Base-by-base conservation (phyloP, 1,284 basidiomycete genomes). In the Tetrapyrgos nigripes region DNA sequence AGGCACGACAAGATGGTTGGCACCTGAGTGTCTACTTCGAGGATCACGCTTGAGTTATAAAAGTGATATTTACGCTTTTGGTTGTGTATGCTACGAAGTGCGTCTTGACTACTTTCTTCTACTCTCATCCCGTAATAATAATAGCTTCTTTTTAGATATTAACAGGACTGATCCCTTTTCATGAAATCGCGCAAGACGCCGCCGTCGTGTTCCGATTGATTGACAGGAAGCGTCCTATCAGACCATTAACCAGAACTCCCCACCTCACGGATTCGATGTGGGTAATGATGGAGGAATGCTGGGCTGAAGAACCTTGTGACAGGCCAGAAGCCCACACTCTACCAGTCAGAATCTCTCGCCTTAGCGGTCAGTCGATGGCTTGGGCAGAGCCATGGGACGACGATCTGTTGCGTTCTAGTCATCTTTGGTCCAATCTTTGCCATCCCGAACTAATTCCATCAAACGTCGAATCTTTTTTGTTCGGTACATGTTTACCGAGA, bases 31-130 rank as follows among this genome's bases (percentile, higher is more conserved):
- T 40, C 46, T 70, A 19, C 55, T 53, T 10, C 58, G 60, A 1
- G 58, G 61, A 5, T 54, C 46, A 4, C 57, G 47, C 19, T 58
- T 63, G 24, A 65, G 59, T 9, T 48, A 35, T 19, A 56, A 57
- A 19, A 69, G 62, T 33, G 71, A 73, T 54, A 60, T 73, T 4
- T 73, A 71, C 26, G 68, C 71, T 2, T 68, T 70, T 50, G 67
- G 64, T 2, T 69, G 67, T 54, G 65, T 69, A 17, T 68, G 62
- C 27, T 62, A 70, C 31, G 70, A 70, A 64, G 70, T 69, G 21
- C 19, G 55, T 35, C 4, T 24, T 13, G 27, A 10, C 19, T 43
- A 21, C n/a, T 23, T 47, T 26, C 17, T 23, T 9, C n/a, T 11
- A 47, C 46, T 14, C 11, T 21, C 11, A 28, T 1, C 23, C 6